Percentiles rank a stretch among this genome's conserved stretches.
Conservation (phyloP, 2,329 filamentous ascomycete genomes). For the Neurospora crassa region DNA sequence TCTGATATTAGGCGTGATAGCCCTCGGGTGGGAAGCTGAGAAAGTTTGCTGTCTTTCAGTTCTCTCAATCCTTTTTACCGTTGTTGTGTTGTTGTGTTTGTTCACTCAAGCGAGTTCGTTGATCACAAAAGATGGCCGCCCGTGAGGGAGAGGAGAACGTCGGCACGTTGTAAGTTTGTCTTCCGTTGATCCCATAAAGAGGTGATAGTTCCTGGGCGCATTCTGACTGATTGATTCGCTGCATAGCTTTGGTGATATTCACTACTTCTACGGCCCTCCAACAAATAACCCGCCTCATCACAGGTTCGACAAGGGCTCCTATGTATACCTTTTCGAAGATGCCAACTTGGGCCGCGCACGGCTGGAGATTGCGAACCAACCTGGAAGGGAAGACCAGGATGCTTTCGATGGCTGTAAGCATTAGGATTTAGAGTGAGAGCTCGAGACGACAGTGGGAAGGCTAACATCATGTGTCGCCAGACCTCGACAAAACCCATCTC, state of each 20-base stretch:
- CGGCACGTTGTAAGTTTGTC: slow-evolving; percentile 31
- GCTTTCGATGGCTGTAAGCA: slow-evolving; percentile 66
- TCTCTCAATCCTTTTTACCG: neutral
- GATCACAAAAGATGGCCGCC: slow-evolving; percentile 28
- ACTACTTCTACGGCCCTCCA: slow-evolving; percentile 69
- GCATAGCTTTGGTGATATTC: slow-evolving; percentile 63
- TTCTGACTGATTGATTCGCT: slow-evolving; percentile 16
- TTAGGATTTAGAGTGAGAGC: no score
- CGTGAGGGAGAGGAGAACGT: slow-evolving; percentile 37
- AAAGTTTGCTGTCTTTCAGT: neutral
- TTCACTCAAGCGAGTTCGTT: neutral
- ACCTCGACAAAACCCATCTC: slow-evolving; percentile 54
- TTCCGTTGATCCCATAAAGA: neutral
- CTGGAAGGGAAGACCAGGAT: slow-evolving; percentile 67
- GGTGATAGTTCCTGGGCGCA: slow-evolving; percentile 1
- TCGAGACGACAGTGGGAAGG: neutral
- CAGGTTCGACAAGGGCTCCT: slow-evolving; percentile 70
- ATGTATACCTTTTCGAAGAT: slow-evolving; percentile 73
- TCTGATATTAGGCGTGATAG: neutral
- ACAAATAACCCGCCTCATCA: slow-evolving; percentile 62
- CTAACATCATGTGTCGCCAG: slow-evolving; percentile 30
- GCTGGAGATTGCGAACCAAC: slow-evolving; percentile 66
- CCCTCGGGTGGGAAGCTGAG: neutral
- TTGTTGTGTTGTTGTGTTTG: neutral
- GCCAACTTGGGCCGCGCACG: slow-evolving; percentile 56